Evolutionary conservation across 805 yeast species (phyloP).

Genomic region (Wickerhamiella allomyrinae): DNA sequence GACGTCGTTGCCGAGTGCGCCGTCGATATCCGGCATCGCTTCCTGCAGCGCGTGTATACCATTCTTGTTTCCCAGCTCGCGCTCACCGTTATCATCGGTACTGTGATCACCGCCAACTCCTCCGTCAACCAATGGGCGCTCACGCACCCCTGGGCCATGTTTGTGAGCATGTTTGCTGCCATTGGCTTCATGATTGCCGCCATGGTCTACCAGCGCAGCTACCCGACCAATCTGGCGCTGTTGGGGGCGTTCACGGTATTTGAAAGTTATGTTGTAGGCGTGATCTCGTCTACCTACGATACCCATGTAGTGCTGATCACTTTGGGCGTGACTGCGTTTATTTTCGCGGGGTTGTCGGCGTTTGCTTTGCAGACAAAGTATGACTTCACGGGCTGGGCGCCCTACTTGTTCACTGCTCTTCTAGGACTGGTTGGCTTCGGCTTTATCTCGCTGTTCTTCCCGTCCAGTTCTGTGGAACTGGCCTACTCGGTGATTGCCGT

Average conservation of each 20-base stretch:
- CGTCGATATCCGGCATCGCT: slow-evolving; percentile 57
- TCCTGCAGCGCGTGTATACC: slow-evolving; percentile 66
- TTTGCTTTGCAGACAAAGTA: slow-evolving; percentile 69
- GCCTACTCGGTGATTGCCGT: slow-evolving; percentile 65
- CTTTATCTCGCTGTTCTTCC: slow-evolving; percentile 52
- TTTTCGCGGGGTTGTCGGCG: slow-evolving; percentile 61
- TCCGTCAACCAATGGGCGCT: slow-evolving; percentile 41
- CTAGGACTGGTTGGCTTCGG: slow-evolving; percentile 63
- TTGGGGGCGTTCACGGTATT: slow-evolving; percentile 55
- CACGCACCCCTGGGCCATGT: slow-evolving; percentile 42
- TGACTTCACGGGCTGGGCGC: slow-evolving; percentile 58
- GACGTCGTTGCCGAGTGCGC: slow-evolving; percentile 68
- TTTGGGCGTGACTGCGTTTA: slow-evolving; percentile 46
- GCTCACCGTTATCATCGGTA: slow-evolving; percentile 45
- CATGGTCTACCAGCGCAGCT: slow-evolving; percentile 44
- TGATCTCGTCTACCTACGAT: slow-evolving; percentile 48
- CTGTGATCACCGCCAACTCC: slow-evolving; percentile 32
- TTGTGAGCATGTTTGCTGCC: slow-evolving; percentile 43
- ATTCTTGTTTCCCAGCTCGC: slow-evolving; percentile 51
- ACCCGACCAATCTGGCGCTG: slow-evolving; percentile 51
- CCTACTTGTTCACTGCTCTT: slow-evolving; percentile 39
- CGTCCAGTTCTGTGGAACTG: slow-evolving; percentile 43
- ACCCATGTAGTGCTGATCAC: slow-evolving; percentile 57
- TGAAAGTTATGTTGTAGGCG: slow-evolving; percentile 62
- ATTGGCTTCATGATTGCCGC: slow-evolving; percentile 54